A percentile compares a stretch with the other conserved stretches of the same genome.
These are phyloP conservation scores for Lupinus albus DNA, from an alignment of 306 rosid species.

Conservation along the genomic window DNA sequence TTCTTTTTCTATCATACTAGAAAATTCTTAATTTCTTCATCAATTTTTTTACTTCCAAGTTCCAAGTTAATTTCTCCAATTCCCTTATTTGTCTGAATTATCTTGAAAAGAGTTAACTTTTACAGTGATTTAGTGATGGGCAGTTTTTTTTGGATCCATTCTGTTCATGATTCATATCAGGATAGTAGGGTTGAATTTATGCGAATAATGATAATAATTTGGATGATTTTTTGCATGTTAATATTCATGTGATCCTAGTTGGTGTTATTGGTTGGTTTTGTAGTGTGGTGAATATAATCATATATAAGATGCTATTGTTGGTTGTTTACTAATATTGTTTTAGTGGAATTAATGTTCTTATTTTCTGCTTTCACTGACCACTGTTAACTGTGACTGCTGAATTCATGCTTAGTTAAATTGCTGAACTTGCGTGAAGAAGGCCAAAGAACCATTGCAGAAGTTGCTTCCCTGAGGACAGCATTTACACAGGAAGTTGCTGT, in stretches of 20 bases:
- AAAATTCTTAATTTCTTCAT: not conserved
- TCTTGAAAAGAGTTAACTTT: constrained; percentile 48
- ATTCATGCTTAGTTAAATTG: constrained; percentile 70
- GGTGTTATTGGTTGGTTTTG: not conserved
- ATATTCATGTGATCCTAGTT: constrained; percentile 55
- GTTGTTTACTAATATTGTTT: constrained; percentile 17
- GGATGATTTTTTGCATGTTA: too few species aligned
- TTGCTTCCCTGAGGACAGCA: constrained; percentile 83
- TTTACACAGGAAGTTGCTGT: constrained; percentile 97
- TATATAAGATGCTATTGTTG: not conserved
- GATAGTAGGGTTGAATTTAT: constrained; percentile 55
- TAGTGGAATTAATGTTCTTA: constrained; percentile 11
- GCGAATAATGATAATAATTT: constrained; percentile 43
- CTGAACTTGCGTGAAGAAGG: constrained; percentile 99
- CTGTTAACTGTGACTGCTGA: constrained; percentile 32
- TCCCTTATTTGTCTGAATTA: constrained; percentile 13
- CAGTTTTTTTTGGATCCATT: constrained; percentile 42
- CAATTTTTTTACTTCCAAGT: not conserved
- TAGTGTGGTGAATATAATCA: constrained; percentile 35
- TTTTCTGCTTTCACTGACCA: constrained; percentile 36
- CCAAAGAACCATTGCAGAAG: constrained; percentile 87
- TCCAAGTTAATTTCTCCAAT: constrained; percentile 24
- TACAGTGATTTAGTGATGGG: constrained; percentile 40
- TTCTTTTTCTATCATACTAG: not conserved
- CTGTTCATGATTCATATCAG: constrained; percentile 43